Evolutionary conservation across 148 eudicot genomes (phyloP), one percentile per base, ranked within the genome.

Genomic region (Diospyros kaki): DNA sequence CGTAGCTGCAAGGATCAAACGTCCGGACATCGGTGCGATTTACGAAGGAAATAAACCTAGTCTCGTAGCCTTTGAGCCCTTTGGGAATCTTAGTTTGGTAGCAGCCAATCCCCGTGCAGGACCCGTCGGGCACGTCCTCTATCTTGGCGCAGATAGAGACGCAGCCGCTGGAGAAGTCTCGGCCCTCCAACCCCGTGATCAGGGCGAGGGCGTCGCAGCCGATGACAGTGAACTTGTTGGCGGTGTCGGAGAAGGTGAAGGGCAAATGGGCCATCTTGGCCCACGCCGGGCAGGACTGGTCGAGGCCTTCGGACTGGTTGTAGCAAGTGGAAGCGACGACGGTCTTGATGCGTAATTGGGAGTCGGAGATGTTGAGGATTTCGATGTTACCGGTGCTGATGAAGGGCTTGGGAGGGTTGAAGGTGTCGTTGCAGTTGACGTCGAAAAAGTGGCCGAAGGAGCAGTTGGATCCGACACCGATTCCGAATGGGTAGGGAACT

Each of bases 401-500:
- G 28, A n/a, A n/a, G n/a, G n/a, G n/a, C n/a, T n/a, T n/a, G n/a
- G n/a, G 28, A 28, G 28, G 28, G 28, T 28, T 28, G 28, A 28
- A 81, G 11, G 83, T 60, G 0, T 77, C 55, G 66, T 71, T 71
- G 69, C 93, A 89, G 18, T 51, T 48, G 60, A 89, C 40, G 28
- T 68, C 77, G 6, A 78, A 89, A 62, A 6, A 48, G 0, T 74
- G 8, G 52, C 64, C 73, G 9, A 73, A 66, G 8, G 87, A 87
- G 50, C 93, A 89, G 0, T 73, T 0, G 28, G 28, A 28, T 28
- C 28, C 28, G 28, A 28, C 28, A 0, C 28, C 28, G 28, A 28
- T 28, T n/a, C n/a, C 90, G 48, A 89, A 87, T 0, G 90, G 93
- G 71, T 85, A 89, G 0, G 90, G 93, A 5, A 87, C 52, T 1